Evolutionary conservation across 306 rosid genomes (phyloP), one percentile per base, ranked within the genome.

Genomic region (Echinosophora koreensis): DNA sequence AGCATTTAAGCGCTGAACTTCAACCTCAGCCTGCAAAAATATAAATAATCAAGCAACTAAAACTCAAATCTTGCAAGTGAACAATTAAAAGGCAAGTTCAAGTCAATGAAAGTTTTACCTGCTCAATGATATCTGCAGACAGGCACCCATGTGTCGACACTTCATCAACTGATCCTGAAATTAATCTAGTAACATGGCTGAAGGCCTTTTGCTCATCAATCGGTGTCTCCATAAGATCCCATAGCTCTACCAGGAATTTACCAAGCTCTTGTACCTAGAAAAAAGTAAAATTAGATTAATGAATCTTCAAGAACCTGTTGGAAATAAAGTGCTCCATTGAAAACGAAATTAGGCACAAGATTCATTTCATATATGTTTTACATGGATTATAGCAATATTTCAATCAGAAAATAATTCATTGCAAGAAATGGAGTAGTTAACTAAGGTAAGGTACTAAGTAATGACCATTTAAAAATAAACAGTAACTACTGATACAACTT

Each of bases 171-270:
- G 91, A 87, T 66, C 84, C 89, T 66, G 97, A 80, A 65, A 88
- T 81, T 80, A 88, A 77, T 62, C 90, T 69, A 8, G 81, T 85
- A 46, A 87, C 85, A 78, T 90, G 93, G 69, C 80, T 89, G 80
- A 92, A 92, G 77, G 66, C 76, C 61, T 80, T 89, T 79, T 67
- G 87, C 69, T 94, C 95, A 52, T 82, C 89, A 76, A 49, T 12
- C 7, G 92, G 92, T n/a, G 80, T 78, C 79, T 92, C 98, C 88
- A 90, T 90, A 65, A 94, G 97, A 81, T 90, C 85, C 98, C 97
- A 94, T 32, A 94, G 82, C 35, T 86, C 93, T 55, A 82, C 63
- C 79, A 92, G 75, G 55, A 58, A 77, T 57, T 79, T 80, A 71
- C 87, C 87, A 84, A 87, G 90, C 65, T 68, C 91, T 90, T 90